Percentiles rank a stretch among this genome's conserved stretches.
Evolutionary conservation across 2,329 filamentous ascomycete species (phyloP).

Genomic region (Alternaria sp.): DNA sequence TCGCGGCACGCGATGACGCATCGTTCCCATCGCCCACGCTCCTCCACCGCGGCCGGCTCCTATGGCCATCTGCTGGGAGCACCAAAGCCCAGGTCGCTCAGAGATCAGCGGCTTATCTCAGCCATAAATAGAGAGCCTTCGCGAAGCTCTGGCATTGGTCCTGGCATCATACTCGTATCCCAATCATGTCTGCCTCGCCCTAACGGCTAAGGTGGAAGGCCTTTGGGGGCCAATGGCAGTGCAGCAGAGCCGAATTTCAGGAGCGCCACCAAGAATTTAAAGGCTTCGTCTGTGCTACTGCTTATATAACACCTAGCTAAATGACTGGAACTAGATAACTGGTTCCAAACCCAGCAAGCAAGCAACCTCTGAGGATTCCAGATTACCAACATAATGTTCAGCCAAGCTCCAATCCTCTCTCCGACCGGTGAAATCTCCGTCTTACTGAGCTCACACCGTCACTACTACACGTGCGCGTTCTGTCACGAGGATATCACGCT

Average conservation of each 20-base stretch:
- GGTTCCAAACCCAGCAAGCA: not conserved
- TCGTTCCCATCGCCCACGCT: not conserved
- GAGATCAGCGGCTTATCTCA: conserved; percentile 14
- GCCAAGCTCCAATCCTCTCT: not conserved
- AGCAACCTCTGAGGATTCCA: not conserved
- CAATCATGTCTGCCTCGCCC: conserved; percentile 24
- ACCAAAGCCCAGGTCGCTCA: conserved; percentile 6
- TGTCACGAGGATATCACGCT: not conserved
- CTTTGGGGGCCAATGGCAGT: conserved; percentile 18
- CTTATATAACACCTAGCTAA: conserved; percentile 3
- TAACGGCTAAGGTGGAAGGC: conserved; percentile 5
- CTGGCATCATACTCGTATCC: conserved; percentile 7
- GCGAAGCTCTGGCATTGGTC: not conserved
- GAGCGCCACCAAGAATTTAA: conserved; percentile 9
- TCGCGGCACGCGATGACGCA: not conserved
- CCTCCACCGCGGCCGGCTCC: conserved; percentile 1
- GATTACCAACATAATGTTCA: not conserved
- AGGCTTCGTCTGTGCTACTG: conserved; percentile 9
- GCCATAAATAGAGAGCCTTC: conserved; percentile 13
- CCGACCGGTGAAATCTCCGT: conserved; percentile 10
- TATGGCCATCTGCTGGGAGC: not conserved
- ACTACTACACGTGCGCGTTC: not conserved
- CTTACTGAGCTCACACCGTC: conserved; percentile 11
- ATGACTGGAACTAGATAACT: not conserved
- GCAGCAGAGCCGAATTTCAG: conserved; percentile 9